Conservation (phyloP, 2,329 filamentous ascomycete genomes). For the Botryosphaeria agaves region DNA sequence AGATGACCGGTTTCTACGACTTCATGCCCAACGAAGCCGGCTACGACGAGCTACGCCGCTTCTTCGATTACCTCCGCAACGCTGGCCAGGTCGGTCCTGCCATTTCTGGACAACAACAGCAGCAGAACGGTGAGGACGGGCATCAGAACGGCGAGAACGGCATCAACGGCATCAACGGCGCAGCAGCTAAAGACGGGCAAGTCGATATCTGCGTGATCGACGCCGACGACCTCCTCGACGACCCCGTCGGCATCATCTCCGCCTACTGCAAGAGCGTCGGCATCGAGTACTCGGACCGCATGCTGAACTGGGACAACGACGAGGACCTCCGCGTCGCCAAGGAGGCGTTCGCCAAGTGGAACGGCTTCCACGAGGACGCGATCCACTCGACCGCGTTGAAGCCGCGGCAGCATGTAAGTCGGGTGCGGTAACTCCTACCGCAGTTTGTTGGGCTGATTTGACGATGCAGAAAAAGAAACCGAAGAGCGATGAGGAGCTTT, state of each 20-base stretch:
- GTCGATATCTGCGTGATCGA: slow-evolving; percentile 73
- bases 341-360: slow-evolving; percentile 86
- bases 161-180: slow-evolving; percentile 14
- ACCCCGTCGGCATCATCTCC: slow-evolving; percentile 57
- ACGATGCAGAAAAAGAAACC: slow-evolving; percentile 41
- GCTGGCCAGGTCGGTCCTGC: slow-evolving; percentile 54
- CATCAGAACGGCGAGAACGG: slow-evolving; percentile 11
- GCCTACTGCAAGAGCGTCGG: slow-evolving; percentile 71
- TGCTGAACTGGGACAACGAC: slow-evolving; percentile 72
- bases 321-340: slow-evolving; percentile 52
- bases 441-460: neutral
- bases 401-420: slow-evolving; percentile 43
- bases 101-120: slow-evolving; percentile 28
- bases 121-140: slow-evolving; percentile 5
- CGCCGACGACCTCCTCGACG: slow-evolving; percentile 82
- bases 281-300: slow-evolving; percentile 54
- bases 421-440: neutral
- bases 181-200: slow-evolving; percentile 10
- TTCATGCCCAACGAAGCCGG: slow-evolving; percentile 83
- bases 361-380: slow-evolving; percentile 90
- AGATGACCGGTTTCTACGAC: slow-evolving; percentile 67
- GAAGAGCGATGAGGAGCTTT: slow-evolving; percentile 47
- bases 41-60: slow-evolving; percentile 68
- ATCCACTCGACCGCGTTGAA: slow-evolving; percentile 65
- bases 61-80: slow-evolving; percentile 70